phyloP scores from a whole-genome alignment of 179 eudicot species.

The Patellifolia procumbens region DNA sequence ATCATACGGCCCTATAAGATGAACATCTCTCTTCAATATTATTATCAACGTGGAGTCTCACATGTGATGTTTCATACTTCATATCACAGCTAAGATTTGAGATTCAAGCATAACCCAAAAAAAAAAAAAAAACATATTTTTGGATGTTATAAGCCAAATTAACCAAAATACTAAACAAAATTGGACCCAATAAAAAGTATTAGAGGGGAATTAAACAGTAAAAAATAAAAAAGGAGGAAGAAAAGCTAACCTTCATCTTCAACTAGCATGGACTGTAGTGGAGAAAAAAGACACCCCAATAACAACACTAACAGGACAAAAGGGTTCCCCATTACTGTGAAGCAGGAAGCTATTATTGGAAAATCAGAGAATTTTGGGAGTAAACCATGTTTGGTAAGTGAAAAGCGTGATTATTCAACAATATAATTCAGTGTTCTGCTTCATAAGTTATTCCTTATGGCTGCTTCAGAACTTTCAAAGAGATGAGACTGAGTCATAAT shows the following conservation, averaged over 20 bases:
- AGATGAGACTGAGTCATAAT: too few relatives aligned
- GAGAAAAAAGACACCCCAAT: slow-evolving; percentile 19
- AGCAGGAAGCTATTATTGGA: background rate
- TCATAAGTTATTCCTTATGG: too few relatives aligned
- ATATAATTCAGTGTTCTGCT: background rate
- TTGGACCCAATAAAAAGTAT: background rate
- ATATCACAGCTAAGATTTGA: slow-evolving; percentile 6
- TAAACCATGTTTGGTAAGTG: background rate
- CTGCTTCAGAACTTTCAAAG: too few relatives aligned
- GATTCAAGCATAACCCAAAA: background rate
- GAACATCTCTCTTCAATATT: too few relatives aligned
- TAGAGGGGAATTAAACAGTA: background rate
- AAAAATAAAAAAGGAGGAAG: background rate
- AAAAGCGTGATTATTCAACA: slow-evolving; percentile 2
- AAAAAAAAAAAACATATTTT: background rate
- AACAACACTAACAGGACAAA: slow-evolving; percentile 14
- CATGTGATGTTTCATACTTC: too few relatives aligned
- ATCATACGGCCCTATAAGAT: too few relatives aligned
- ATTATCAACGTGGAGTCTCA: too few relatives aligned
- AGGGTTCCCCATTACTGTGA: slow-evolving; percentile 14
- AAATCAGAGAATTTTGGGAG: background rate
- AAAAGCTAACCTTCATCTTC: slow-evolving; percentile 27
- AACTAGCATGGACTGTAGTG: slow-evolving; percentile 22
- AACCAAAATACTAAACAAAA: background rate
- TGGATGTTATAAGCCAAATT: background rate